Evolutionary conservation across 2,329 filamentous ascomycete genomes (phyloP).

Genomic region (Aspergillus sp.): DNA sequence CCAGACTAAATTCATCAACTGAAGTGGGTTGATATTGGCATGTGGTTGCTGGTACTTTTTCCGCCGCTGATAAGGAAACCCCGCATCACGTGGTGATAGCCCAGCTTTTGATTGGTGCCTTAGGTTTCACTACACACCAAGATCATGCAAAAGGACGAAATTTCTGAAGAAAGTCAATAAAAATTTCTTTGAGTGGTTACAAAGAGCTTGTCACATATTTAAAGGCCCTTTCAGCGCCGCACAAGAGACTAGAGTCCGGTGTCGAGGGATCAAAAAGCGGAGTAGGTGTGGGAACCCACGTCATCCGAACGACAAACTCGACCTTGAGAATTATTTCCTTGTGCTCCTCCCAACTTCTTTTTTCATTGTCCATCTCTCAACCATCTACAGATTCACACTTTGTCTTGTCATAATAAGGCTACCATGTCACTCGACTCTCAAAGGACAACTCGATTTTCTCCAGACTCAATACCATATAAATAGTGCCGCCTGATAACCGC

Average conservation of each 20-base stretch:
- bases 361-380: slow-evolving; percentile 14
- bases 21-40: neutral
- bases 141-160: neutral
- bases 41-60: neutral
- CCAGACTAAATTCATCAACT: too few relatives aligned
- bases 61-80: neutral
- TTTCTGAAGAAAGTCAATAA: neutral
- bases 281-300: neutral
- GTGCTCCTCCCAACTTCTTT: slow-evolving; percentile 15
- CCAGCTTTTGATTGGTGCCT: neutral
- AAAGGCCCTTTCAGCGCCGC: neutral
- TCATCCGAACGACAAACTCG: slow-evolving; percentile 1
- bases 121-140: neutral
- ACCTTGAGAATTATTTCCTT: neutral
- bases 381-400: neutral
- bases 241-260: neutral
- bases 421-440: slow-evolving; percentile 28
- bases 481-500: slow-evolving; percentile 15
- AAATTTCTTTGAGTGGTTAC: neutral
- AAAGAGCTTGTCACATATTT: neutral
- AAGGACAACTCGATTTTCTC: slow-evolving; percentile 20
- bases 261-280: neutral
- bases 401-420: slow-evolving; percentile 7
- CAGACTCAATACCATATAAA: slow-evolving; percentile 26
- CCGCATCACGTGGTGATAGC: neutral